phyloP scores from a whole-genome alignment of 768 basidiomycete genomes.

The Porpolomopsis calyptriformis region DNA sequence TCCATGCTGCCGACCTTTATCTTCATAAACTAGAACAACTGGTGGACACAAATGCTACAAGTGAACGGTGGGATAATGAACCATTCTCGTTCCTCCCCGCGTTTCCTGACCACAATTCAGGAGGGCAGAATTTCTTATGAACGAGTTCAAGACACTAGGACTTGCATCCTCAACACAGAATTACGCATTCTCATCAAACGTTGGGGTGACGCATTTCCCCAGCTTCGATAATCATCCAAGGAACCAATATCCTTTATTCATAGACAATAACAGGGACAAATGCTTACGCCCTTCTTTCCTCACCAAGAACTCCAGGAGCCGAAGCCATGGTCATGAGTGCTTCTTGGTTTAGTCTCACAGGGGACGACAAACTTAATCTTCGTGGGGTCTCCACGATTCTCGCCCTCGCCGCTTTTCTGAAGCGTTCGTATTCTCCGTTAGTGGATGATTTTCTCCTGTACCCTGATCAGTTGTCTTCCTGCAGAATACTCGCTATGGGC shows the following conservation, averaged over 20 bases:
- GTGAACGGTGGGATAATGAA: constrained; percentile 49
- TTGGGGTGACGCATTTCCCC: constrained; percentile 30
- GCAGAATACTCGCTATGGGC: constrained; percentile 86
- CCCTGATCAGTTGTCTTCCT: constrained; percentile 2
- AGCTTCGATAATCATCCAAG: not conserved
- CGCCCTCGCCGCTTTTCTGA: constrained; percentile 73
- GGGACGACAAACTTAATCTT: constrained; percentile 58
- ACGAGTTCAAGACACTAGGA: constrained; percentile 67
- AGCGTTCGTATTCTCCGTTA: constrained; percentile 50
- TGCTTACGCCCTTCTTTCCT: constrained; percentile 69
- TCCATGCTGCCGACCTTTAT: constrained; percentile 76
- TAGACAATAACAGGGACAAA: constrained; percentile 61
- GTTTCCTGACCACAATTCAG: constrained; percentile 28
- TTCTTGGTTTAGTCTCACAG: constrained; percentile 69
- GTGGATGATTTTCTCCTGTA: not conserved
- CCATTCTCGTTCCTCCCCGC: not conserved
- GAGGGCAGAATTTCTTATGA: constrained; percentile 48
- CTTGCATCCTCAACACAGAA: constrained; percentile 57
- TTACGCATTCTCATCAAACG: constrained; percentile 47
- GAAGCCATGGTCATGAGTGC: constrained; percentile 91
- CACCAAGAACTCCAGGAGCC: constrained; percentile 85
- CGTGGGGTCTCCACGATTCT: constrained; percentile 82
- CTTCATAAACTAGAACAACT: constrained; percentile 58
- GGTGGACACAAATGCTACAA: constrained; percentile 52
- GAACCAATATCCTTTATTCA: not conserved